Conservation (phyloP, 768 basidiomycete genomes). For the Phlegmacium glaucopus region DNA sequence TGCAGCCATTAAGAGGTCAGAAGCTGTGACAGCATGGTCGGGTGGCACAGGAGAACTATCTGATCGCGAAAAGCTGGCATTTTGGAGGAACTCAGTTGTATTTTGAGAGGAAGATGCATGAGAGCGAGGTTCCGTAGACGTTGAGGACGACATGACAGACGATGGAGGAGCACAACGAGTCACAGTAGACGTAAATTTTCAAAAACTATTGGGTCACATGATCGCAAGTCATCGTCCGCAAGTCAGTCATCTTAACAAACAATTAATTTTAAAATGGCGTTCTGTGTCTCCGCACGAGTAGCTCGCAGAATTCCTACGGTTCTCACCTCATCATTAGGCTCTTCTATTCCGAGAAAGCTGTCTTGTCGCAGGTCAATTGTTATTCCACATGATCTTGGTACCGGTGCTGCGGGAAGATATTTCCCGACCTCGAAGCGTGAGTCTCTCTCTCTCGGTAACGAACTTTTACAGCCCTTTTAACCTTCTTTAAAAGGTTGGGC, state of each 20-base stretch:
- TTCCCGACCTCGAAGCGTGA: conserved; percentile 24
- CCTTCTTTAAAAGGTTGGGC: conserved; percentile 58
- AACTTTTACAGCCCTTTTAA: neutral
- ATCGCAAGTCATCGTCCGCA: too few species aligned
- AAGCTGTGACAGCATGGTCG: conserved; percentile 71
- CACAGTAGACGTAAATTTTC: conserved; percentile 21
- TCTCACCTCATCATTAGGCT: conserved; percentile 4
- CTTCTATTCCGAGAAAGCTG: conserved; percentile 3
- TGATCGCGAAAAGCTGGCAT: conserved; percentile 45
- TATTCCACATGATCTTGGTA: conserved; percentile 2
- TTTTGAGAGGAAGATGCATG: conserved; percentile 43
- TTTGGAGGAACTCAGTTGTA: conserved; percentile 42
- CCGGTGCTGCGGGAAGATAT: conserved; percentile 1
- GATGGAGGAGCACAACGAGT: conserved; percentile 10
- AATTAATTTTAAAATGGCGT: conserved; percentile 16
- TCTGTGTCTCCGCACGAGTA: conserved; percentile 12
- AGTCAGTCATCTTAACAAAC: neutral
- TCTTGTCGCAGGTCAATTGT: conserved; percentile 13
- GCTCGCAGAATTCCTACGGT: conserved; percentile 8
- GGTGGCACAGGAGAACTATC: conserved; percentile 34
- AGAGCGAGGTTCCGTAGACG: conserved; percentile 10
- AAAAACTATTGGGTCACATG: conserved; percentile 10
- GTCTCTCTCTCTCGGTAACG: conserved; percentile 9
- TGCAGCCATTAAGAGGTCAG: conserved; percentile 80
- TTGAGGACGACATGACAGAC: conserved; percentile 28